Conservation (phyloP, 2,329 filamentous ascomycete species). For the Escovopsis weberi region DNA sequence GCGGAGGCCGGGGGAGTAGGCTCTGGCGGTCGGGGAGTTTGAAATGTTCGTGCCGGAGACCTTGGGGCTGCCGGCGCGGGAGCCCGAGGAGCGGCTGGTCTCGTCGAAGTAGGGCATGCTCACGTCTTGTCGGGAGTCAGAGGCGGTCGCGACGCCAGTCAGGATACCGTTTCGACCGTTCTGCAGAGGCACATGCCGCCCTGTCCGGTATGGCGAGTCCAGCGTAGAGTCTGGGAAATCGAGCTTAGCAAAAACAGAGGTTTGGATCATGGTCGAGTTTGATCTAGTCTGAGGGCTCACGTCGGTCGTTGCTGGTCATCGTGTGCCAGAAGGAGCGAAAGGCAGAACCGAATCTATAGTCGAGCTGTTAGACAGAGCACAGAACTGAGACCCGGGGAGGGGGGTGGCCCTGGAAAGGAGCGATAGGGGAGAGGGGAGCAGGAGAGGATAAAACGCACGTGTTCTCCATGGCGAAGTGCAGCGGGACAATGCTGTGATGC, state of each 20-base stretch:
- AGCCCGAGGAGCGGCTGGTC: conserved; percentile 36
- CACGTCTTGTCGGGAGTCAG: conserved; percentile 78
- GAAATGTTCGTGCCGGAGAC: conserved; percentile 26
- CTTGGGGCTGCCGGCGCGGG: conserved; percentile 33
- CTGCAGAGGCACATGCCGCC: conserved; percentile 76
- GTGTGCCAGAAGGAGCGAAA: conserved; percentile 93
- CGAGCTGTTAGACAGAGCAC: conserved; percentile 2
- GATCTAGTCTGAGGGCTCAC: conserved; percentile 26
- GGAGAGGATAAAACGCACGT: conserved; percentile 6
- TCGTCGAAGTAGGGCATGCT: conserved; percentile 68
- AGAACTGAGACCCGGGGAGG: neutral
- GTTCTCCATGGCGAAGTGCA: conserved; percentile 9
- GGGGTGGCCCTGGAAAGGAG: no score
- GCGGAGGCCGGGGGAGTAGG: conserved; percentile 83
- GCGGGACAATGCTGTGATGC: neutral
- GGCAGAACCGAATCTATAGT: conserved; percentile 47
- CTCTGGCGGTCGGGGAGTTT: conserved; percentile 23
- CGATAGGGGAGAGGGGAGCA: neutral
- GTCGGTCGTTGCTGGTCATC: conserved; percentile 58
- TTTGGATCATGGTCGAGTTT: neutral
- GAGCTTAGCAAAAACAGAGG: conserved; percentile 1
- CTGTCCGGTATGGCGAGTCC: conserved; percentile 86
- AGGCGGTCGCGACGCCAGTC: conserved; percentile 76
- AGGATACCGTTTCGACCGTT: conserved; percentile 70
- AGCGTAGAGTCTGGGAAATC: conserved; percentile 60